These are phyloP conservation scores for Tolypocladium ovalisporum DNA, from an alignment of 2,329 filamentous ascomycete genomes.

Conservation along the genomic window DNA sequence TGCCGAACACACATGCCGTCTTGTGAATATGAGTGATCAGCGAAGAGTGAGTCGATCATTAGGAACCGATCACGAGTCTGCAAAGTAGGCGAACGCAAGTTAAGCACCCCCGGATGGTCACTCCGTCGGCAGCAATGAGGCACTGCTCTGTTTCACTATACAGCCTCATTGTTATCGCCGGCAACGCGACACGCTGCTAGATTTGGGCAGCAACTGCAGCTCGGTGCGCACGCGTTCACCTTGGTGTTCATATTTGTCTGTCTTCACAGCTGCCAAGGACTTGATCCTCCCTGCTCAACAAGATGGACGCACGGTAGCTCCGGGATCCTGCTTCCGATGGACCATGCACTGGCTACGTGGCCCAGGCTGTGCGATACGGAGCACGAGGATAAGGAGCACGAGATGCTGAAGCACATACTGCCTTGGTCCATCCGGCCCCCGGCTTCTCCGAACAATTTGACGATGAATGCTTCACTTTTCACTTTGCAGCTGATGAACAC, in stretches of 20 bases:
- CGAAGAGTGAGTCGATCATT: too few species aligned
- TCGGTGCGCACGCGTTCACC: background rate
- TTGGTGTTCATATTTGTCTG: background rate
- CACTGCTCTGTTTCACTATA: background rate
- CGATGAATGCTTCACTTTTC: background rate
- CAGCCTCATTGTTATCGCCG: background rate
- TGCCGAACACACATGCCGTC: background rate
- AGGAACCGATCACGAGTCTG: too few species aligned
- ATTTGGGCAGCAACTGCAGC: too few species aligned
- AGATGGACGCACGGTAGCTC: background rate
- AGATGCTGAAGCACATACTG: too few species aligned
- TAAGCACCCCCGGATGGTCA: too few species aligned
- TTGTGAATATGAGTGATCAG: background rate
- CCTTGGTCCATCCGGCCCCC: too few species aligned
- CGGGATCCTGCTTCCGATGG: too few species aligned
- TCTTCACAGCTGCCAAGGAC: background rate
- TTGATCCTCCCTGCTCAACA: background rate
- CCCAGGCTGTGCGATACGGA: too few species aligned
- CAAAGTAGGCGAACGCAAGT: too few species aligned
- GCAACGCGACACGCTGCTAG: too few species aligned
- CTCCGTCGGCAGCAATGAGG: background rate
- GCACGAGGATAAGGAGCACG: too few species aligned
- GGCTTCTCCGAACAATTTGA: background rate
- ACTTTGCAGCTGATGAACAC: background rate
- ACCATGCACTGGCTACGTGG: too few species aligned